Base-by-base conservation (phyloP, 371 early-diverging fungal species). In the Apophysomyces trapeziformis region DNA sequence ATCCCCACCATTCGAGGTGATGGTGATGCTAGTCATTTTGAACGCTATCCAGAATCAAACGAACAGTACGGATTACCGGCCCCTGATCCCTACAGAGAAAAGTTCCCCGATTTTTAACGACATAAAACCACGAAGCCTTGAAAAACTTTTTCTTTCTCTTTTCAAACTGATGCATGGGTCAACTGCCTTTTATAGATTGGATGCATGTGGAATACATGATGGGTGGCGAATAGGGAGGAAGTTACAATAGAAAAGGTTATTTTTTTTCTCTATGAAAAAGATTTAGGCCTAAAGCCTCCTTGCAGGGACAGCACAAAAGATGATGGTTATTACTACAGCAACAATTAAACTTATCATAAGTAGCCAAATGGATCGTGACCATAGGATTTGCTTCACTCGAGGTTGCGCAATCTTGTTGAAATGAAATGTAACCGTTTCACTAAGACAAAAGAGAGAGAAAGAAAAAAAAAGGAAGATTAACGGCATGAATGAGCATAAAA, bases 1-100 rank as follows among this genome's bases (percentile, higher is more conserved):
- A 80, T 94, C 18, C 99, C 98, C 16, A 87, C 89, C 36, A 87
- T 94, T 41, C 82, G 82, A 38, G 89, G 91, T 43, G 95, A 92
- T 39, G 97, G 97, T 43, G 99, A 98, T 73, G 91, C 97, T 9
- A 91, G 94, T 75, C 95, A 98, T 84, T 97, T 96, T 85, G 98
- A 97, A 73, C 74, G 82, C 60, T 97, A 97, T 73, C 93, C 92
- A 0, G 97, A 93, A 73, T 89, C 90, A 67, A 79, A 85, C 38
- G 93, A 87, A 60, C 78, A 78, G 59, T 86, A 86, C 65, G 89
- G 89, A 9, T 16, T 67, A 4, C 63, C 71, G 21, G 67, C 65
- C 43, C 50, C 67, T 7, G 75, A 75, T 54, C 69, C 70, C 54
- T 72, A 71, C 38, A 59, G 72, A 41, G 66, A 71, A 18, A 65